Conservation (phyloP, 1,139 yeast species). For the Yamadazyma buinensis region DNA sequence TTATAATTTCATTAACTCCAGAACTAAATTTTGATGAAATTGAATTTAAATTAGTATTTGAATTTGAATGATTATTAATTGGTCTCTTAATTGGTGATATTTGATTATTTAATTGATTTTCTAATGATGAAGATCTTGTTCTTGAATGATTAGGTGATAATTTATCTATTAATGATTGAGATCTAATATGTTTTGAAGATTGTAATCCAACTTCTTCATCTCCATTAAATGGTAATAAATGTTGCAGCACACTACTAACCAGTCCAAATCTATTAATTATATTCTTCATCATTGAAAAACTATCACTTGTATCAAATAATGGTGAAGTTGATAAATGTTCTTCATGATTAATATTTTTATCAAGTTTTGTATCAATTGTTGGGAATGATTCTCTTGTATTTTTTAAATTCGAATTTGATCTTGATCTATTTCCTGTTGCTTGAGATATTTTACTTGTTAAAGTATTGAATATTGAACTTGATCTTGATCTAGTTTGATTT, state of each 20-base stretch:
- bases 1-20: slow-evolving; percentile 44
- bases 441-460: slow-evolving; percentile 30
- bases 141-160: slow-evolving; percentile 34
- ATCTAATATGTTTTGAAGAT: slow-evolving; percentile 17
- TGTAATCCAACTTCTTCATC: slow-evolving; percentile 14
- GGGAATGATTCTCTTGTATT: slow-evolving; percentile 29
- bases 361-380: slow-evolving; percentile 13
- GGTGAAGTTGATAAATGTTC: slow-evolving; percentile 4
- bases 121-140: slow-evolving; percentile 39
- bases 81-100: slow-evolving; percentile 20
- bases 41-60: too few species aligned
- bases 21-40: slow-evolving; percentile 38
- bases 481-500: slow-evolving; percentile 25
- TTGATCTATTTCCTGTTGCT: slow-evolving; percentile 12
- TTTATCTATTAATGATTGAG: slow-evolving; percentile 25
- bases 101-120: slow-evolving; percentile 10
- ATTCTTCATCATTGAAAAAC: slow-evolving; percentile 30
- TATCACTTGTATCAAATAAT: slow-evolving; percentile 7
- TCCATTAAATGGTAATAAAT: slow-evolving; percentile 9
- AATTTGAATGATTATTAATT: too few species aligned
- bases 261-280: slow-evolving; percentile 33
- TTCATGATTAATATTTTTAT: background rate
- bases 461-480: slow-evolving; percentile 38
- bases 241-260: slow-evolving; percentile 21
- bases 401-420: slow-evolving; percentile 31